Evolutionary conservation across 1,284 basidiomycete genomes (phyloP).

Genomic region (Hypsizygus ulmarius): DNA sequence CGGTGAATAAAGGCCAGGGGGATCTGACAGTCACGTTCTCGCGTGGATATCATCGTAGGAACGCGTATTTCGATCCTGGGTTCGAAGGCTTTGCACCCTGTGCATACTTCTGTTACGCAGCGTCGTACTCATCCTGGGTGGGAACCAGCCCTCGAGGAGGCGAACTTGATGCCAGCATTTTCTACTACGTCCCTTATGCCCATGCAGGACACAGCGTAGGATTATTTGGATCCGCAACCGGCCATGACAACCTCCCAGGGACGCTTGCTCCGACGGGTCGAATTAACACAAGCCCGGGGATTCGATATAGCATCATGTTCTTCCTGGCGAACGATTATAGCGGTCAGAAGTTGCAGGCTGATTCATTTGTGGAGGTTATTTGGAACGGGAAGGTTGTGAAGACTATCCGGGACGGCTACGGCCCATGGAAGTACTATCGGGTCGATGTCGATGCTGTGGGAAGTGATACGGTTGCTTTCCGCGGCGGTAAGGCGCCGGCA

Average conservation of each 20-base stretch:
- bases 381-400: constrained; percentile 28
- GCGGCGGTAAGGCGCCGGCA: constrained; percentile 29
- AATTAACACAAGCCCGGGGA: constrained; percentile 24
- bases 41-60: constrained; percentile 33
- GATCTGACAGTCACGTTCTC: constrained; percentile 38
- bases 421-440: constrained; percentile 23
- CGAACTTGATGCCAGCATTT: constrained; percentile 28
- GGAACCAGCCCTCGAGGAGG: constrained; percentile 25
- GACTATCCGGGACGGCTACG: constrained; percentile 19
- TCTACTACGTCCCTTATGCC: constrained; percentile 28
- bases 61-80: constrained; percentile 25
- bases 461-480: constrained; percentile 25
- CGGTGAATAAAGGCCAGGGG: constrained; percentile 39
- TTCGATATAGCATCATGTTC: constrained; percentile 25
- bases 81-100: constrained; percentile 29
- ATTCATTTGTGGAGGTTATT: constrained; percentile 25
- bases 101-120: constrained; percentile 26
- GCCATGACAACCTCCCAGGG: constrained; percentile 24
- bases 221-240: constrained; percentile 28
- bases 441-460: constrained; percentile 22
- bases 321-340: constrained; percentile 28
- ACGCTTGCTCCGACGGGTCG: constrained; percentile 22
- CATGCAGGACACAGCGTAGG: constrained; percentile 27
- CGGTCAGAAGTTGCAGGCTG: constrained; percentile 19
- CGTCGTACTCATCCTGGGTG: constrained; percentile 25